phyloP scores from a whole-genome alignment of 2,329 filamentous ascomycete species.

The Colletotrichum filicis region DNA sequence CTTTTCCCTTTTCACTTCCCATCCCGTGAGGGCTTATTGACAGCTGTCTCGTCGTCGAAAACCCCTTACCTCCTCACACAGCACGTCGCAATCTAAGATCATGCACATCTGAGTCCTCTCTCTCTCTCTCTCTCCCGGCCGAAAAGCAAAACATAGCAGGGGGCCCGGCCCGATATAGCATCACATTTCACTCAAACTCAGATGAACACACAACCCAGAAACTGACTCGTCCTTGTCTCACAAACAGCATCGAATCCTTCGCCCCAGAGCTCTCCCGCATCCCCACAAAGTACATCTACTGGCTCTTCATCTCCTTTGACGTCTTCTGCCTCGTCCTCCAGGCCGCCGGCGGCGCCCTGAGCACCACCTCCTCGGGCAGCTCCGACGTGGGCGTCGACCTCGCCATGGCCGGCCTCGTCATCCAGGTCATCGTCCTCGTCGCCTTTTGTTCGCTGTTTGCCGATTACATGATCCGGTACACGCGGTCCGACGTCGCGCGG shows the following conservation, averaged over 20 bases:
- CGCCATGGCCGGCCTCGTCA: conserved; percentile 62
- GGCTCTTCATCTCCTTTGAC: conserved; percentile 63
- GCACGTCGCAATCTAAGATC: background rate
- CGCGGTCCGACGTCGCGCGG: conserved; percentile 19
- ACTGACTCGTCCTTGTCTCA: background rate
- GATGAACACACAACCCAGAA: background rate
- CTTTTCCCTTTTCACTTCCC: background rate
- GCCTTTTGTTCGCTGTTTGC: conserved; percentile 60
- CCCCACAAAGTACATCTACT: conserved; percentile 53
- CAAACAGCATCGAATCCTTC: conserved; percentile 50
- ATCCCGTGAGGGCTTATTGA: background rate
- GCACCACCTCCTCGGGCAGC: conserved; percentile 54
- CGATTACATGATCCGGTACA: conserved; percentile 59
- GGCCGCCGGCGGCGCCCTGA: conserved; percentile 64
- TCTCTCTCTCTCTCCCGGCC: background rate
- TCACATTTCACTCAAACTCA: background rate
- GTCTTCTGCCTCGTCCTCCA: conserved; percentile 65
- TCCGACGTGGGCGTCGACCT: conserved; percentile 54
- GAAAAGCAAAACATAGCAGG: background rate
- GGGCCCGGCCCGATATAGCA: background rate
- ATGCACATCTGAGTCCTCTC: background rate
- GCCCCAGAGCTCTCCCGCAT: conserved; percentile 52
- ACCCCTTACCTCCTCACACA: no score
- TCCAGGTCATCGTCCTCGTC: conserved; percentile 66
- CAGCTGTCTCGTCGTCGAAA: background rate